A percentile compares a stretch with the other conserved stretches of the same genome.
These are phyloP conservation scores for Incumbomyces delicatus DNA, from an alignment of 2,329 filamentous ascomycete species.

Conservation along the genomic window DNA sequence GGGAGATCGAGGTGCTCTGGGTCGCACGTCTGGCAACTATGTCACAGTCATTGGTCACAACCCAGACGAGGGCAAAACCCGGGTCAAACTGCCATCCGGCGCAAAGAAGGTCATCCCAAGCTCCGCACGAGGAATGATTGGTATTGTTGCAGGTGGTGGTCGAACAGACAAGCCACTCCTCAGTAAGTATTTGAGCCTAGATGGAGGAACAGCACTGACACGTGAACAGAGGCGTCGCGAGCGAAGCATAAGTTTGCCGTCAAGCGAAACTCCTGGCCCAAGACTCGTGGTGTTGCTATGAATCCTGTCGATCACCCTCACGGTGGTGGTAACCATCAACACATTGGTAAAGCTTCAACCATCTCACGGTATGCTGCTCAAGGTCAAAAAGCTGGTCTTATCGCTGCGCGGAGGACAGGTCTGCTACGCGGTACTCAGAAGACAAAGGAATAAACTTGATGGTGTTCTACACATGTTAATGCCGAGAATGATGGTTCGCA, in stretches of 20 bases:
- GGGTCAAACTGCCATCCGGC: constrained; percentile 97
- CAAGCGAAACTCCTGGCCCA: constrained; percentile 99
- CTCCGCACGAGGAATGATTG: constrained; percentile 92
- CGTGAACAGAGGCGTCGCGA: constrained; percentile 78
- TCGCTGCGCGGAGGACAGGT: constrained; percentile 98
- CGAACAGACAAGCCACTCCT: constrained; percentile 99
- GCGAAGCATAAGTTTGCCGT: constrained; percentile 99
- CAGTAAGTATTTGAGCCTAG: constrained; percentile 44
- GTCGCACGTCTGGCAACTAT: constrained; percentile 98
- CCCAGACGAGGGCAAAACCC: constrained; percentile 98
- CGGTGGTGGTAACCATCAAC: constrained; percentile 99
- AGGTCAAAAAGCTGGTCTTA: constrained; percentile 99
- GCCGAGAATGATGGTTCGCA: background rate
- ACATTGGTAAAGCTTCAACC: constrained; percentile 99
- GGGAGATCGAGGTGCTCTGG: constrained; percentile 91
- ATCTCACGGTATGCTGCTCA: constrained; percentile 95
- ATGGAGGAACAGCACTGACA: constrained; percentile 27
- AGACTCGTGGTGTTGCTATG: constrained; percentile 99
- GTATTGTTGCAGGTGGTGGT: constrained; percentile 98
- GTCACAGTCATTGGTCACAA: constrained; percentile 97
- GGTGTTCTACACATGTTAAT: background rate
- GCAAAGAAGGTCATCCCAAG: constrained; percentile 98
- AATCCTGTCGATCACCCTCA: constrained; percentile 99
- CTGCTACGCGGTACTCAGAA: constrained; percentile 99
- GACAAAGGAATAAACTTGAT: constrained; percentile 75